Conservation (phyloP, 768 basidiomycete species). For the Collybia sordida region DNA sequence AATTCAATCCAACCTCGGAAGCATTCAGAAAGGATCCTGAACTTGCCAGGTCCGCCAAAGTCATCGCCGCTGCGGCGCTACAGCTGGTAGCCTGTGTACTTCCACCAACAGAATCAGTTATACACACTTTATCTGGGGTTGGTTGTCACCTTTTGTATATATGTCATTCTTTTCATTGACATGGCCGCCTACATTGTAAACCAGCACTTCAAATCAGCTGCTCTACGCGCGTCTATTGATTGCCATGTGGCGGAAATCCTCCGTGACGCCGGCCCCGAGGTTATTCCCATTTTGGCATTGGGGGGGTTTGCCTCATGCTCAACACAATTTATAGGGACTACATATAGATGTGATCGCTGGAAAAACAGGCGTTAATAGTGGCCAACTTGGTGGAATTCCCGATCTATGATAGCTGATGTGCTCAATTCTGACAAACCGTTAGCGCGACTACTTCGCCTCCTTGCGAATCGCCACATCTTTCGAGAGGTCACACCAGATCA, state of each 20-base stretch:
- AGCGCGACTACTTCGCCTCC: constrained; percentile 31
- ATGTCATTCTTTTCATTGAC: too few species aligned
- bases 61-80: constrained; percentile 10
- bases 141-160: not conserved
- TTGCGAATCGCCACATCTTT: constrained; percentile 35
- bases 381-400: constrained; percentile 11
- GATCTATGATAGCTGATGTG: not conserved
- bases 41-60: constrained; percentile 1
- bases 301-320: not conserved
- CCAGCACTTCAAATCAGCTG: constrained; percentile 15
- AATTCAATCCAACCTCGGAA: not conserved
- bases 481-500: constrained; percentile 32
- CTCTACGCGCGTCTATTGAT: constrained; percentile 26
- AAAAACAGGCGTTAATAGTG: constrained; percentile 26
- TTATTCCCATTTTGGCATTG: constrained; percentile 4
- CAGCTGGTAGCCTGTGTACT: constrained; percentile 12
- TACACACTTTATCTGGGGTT: constrained; percentile 10
- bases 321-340: not conserved
- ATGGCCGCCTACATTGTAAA: too few species aligned
- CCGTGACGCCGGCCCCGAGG: constrained; percentile 31
- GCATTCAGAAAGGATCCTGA: not conserved
- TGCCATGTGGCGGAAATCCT: constrained; percentile 33
- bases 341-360: not conserved
- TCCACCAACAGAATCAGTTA: constrained; percentile 8
- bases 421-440: not conserved